Conservation (phyloP, 2,329 filamentous ascomycete genomes). For the Colletotrichum theobromicola region DNA sequence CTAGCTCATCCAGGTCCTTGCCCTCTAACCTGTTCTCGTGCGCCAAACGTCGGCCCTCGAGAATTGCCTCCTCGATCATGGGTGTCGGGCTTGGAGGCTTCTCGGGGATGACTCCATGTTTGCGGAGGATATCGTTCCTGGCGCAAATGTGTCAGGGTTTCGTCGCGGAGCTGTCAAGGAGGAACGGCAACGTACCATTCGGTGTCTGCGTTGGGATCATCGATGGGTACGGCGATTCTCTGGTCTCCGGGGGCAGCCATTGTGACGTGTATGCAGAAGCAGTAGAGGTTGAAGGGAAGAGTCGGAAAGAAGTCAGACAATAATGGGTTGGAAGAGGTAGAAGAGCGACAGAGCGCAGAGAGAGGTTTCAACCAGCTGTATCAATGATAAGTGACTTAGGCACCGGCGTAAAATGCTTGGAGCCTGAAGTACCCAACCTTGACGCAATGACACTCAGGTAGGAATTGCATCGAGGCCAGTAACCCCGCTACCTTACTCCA, state of each 20-base stretch:
- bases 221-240: slow-evolving; percentile 80
- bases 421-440: not conserved
- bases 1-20: slow-evolving; percentile 92
- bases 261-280: slow-evolving; percentile 7
- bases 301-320: not conserved
- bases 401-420: not conserved
- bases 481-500: slow-evolving; percentile 1
- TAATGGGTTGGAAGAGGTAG: not conserved
- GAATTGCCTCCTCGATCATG: slow-evolving; percentile 92
- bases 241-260: slow-evolving; percentile 71
- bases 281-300: not conserved
- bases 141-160: slow-evolving; percentile 12
- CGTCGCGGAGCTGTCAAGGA: slow-evolving; percentile 25
- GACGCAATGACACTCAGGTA: not conserved
- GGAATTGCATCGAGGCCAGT: not conserved
- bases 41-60: slow-evolving; percentile 81
- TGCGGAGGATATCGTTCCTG: slow-evolving; percentile 98
- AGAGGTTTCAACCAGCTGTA: not conserved
- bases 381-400: not conserved
- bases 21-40: slow-evolving; percentile 93
- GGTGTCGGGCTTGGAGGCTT: slow-evolving; percentile 95
- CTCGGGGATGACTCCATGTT: slow-evolving; percentile 96
- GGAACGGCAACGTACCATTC: slow-evolving; percentile 73
- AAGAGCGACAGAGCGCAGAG: not conserved
- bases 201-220: slow-evolving; percentile 95